phyloP scores from a whole-genome alignment of 1,284 basidiomycete species.

The Marasmius fiardii region DNA sequence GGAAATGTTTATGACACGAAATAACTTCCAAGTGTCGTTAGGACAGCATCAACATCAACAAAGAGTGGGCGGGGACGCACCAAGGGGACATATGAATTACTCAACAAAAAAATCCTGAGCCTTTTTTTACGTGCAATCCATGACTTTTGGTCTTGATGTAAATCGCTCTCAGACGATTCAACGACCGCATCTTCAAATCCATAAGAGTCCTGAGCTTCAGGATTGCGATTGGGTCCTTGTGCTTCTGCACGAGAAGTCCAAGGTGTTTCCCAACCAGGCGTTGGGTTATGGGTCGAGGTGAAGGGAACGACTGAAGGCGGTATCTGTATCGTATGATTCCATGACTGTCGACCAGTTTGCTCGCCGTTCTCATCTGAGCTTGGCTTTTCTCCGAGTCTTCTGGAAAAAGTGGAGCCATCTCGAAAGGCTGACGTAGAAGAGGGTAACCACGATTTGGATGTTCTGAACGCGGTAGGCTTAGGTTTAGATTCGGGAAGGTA shows the following conservation, averaged over 20 bases:
- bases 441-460: constrained; percentile 43
- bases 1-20: constrained; percentile 81
- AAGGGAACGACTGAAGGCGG: constrained; percentile 40
- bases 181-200: constrained; percentile 27
- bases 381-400: constrained; percentile 12
- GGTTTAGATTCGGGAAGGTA: constrained; percentile 20
- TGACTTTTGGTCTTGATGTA: constrained; percentile 30
- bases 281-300: constrained; percentile 51
- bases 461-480: constrained; percentile 29
- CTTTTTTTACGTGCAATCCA: constrained; percentile 51
- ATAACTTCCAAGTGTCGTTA: constrained; percentile 62
- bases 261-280: constrained; percentile 66
- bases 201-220: constrained; percentile 27
- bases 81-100: constrained; percentile 73
- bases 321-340: constrained; percentile 35
- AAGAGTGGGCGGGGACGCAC: constrained; percentile 35
- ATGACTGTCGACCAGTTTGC: constrained; percentile 19
- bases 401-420: constrained; percentile 26
- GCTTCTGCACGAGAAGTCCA: constrained; percentile 51
- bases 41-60: constrained; percentile 24
- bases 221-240: constrained; percentile 30
- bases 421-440: constrained; percentile 26
- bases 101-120: constrained; percentile 62
- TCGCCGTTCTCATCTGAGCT: not conserved
- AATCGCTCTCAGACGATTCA: constrained; percentile 30